phyloP scores from a whole-genome alignment of 2,329 filamentous ascomycete genomes.

The Ophiostoma piceae region DNA sequence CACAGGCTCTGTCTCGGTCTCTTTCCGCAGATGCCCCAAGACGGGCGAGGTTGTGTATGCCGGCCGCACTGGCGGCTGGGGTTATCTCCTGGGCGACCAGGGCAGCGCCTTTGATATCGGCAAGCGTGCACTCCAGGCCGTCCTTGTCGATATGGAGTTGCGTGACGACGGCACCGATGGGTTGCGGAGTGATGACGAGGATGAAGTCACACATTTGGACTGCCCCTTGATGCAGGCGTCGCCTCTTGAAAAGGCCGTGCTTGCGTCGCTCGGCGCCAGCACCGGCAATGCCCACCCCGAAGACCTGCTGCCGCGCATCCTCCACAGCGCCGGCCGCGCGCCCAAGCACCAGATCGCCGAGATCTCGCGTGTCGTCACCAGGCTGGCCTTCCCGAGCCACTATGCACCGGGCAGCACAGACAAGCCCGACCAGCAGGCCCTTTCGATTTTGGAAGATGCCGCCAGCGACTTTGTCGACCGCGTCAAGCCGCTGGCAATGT shows the following conservation, averaged over 20 bases:
- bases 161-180: conserved; percentile 14
- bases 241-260: conserved; percentile 8
- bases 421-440: neutral
- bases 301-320: conserved; percentile 19
- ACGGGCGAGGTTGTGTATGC: neutral
- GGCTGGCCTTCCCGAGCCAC: conserved; percentile 14
- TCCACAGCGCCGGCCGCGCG: conserved; percentile 18
- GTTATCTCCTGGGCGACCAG: conserved; percentile 19
- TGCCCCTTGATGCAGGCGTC: neutral
- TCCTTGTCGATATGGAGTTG: conserved; percentile 20
- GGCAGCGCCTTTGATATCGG: conserved; percentile 22
- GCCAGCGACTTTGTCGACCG: conserved; percentile 13
- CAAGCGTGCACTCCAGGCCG: conserved; percentile 20
- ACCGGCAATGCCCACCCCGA: neutral
- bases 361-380: conserved; percentile 19
- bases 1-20: conserved; percentile 16
- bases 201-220: neutral
- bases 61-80: conserved; percentile 21
- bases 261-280: neutral
- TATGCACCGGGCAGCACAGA: neutral
- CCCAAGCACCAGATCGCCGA: conserved; percentile 23
- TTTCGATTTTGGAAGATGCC: conserved; percentile 6
- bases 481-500: conserved; percentile 17
- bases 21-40: conserved; percentile 8
- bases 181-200: neutral